These are phyloP conservation scores for Poterioochromonas sp. DNA, from an alignment of 352 stramenopile species.

Conservation along the genomic window DNA sequence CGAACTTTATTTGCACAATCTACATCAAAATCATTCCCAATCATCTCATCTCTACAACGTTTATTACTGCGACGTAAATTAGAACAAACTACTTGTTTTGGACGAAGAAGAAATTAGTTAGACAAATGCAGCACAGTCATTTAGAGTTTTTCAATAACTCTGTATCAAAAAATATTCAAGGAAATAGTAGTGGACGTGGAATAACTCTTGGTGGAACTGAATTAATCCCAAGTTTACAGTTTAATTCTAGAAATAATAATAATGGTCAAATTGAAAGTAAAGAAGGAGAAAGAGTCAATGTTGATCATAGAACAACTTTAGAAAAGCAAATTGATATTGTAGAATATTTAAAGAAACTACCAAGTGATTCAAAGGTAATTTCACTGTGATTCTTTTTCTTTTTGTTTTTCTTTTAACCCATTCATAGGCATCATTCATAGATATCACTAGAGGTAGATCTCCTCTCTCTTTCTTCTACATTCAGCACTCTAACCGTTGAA, in stretches of 20 bases:
- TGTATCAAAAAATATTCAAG: not conserved
- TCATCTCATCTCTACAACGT: too few relatives aligned
- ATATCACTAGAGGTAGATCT: not conserved
- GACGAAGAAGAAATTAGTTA: too few relatives aligned
- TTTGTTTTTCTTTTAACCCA: not conserved
- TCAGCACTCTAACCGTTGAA: not conserved
- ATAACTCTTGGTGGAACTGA: not conserved
- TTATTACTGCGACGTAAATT: too few relatives aligned
- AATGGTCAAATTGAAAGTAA: not conserved
- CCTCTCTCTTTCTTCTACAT: not conserved
- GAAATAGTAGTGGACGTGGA: not conserved
- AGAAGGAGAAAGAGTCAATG: not conserved
- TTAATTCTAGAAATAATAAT: not conserved
- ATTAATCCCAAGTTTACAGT: not conserved
- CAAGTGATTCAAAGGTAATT: not conserved
- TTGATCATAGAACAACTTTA: not conserved
- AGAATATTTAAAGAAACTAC: slow-evolving; percentile 4
- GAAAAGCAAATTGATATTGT: not conserved
- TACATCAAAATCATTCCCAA: too few relatives aligned
- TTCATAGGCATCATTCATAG: not conserved
- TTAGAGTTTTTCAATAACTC: slow-evolving; percentile 5
- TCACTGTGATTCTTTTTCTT: too few relatives aligned
- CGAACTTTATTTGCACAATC: too few relatives aligned
- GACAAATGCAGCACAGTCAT: slow-evolving; percentile 9
- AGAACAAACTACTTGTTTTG: too few relatives aligned